A percentile compares a stretch with the other conserved stretches of the same genome.
Conservation (phyloP, 352 stramenopile genomes). For the Phytophthora sp. region DNA sequence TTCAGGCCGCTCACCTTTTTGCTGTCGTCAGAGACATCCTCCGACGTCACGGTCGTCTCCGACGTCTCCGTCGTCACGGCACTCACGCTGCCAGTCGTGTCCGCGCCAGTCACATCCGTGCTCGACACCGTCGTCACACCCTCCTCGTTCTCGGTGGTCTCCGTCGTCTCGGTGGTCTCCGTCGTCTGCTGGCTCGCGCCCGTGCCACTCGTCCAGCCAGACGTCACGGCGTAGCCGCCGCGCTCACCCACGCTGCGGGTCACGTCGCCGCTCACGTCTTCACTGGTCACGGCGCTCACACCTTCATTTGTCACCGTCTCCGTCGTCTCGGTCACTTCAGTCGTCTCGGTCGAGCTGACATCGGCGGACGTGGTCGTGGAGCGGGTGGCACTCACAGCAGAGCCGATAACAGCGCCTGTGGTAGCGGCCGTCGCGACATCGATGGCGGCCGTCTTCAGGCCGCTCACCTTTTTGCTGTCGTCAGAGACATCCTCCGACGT, state of each 20-base stretch:
- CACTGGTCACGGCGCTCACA: constrained; percentile 2
- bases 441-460: constrained; percentile 3
- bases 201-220: background rate
- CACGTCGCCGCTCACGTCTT: constrained; percentile 4
- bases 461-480: constrained; percentile 1
- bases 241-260: constrained; percentile 5
- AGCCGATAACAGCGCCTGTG: constrained; percentile 5
- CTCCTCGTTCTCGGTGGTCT: constrained; percentile 6
- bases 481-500: background rate
- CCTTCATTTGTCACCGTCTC: constrained; percentile 4
- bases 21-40: background rate
- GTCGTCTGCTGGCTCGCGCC: constrained; percentile 1
- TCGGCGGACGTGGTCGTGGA: constrained; percentile 1
- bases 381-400: constrained; percentile 6
- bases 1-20: constrained; percentile 1
- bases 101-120: constrained; percentile 8
- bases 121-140: too few species aligned
- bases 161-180: constrained; percentile 2
- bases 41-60: constrained; percentile 8
- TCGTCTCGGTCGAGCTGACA: constrained; percentile 7
- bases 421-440: background rate
- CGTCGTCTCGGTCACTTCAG: constrained; percentile 1
- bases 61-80: too few species aligned
- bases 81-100: too few species aligned
- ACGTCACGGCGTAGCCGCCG: constrained; percentile 4